phyloP scores from a whole-genome alignment of 2,329 filamentous ascomycete genomes.

The Juglanconis juglandina region DNA sequence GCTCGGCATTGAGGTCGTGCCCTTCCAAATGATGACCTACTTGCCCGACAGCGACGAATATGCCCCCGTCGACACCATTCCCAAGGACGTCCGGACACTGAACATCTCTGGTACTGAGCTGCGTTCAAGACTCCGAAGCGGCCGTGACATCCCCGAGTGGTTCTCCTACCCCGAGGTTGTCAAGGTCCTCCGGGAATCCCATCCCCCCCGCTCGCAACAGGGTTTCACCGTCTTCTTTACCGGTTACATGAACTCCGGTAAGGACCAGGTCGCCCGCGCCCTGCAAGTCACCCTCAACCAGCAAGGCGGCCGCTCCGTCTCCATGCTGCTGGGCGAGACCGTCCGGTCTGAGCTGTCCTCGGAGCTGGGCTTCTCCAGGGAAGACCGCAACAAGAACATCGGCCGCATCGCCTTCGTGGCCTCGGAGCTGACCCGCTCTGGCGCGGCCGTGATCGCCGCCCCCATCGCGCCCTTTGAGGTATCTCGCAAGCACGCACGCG shows the following conservation, averaged over 20 bases:
- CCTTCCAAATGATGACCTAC: constrained; percentile 99
- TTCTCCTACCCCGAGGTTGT: constrained; percentile 99
- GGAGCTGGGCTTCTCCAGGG: constrained; percentile 89
- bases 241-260: constrained; percentile 93
- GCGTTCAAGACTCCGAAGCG: constrained; percentile 82
- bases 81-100: constrained; percentile 76
- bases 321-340: constrained; percentile 90
- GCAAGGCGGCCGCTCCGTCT: constrained; percentile 91
- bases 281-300: constrained; percentile 97
- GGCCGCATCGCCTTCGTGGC: constrained; percentile 95
- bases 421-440: constrained; percentile 86
- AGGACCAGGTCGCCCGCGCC: constrained; percentile 92
- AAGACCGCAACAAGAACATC: constrained; percentile 93
- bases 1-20: constrained; percentile 97
- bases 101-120: constrained; percentile 90
- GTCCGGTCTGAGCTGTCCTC: constrained; percentile 89
- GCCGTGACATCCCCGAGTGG: constrained; percentile 96
- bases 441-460: constrained; percentile 91
- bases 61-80: constrained; percentile 85
- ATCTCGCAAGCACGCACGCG: constrained; percentile 71
- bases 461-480: constrained; percentile 91
- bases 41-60: constrained; percentile 97
- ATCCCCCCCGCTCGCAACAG: constrained; percentile 85
- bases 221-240: constrained; percentile 99
- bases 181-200: constrained; percentile 90